Conservation (phyloP, 2,329 filamentous ascomycete species). For the Xylariaceae sp. region DNA sequence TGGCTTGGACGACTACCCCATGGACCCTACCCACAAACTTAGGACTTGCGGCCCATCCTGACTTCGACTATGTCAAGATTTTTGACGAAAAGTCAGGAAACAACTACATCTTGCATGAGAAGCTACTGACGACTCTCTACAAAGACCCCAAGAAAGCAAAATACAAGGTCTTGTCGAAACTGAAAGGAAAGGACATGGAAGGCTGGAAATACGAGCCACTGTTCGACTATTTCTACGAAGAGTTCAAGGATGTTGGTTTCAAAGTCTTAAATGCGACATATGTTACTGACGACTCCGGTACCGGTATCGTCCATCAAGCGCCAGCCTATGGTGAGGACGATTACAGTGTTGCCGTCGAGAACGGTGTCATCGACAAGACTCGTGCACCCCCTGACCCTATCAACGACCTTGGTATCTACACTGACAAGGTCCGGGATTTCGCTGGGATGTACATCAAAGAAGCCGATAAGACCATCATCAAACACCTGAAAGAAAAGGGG, state of each 20-base stretch:
- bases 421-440: slow-evolving; percentile 70
- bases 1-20: slow-evolving; percentile 88
- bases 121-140: slow-evolving; percentile 75
- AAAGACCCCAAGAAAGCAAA: slow-evolving; percentile 96
- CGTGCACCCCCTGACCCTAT: slow-evolving; percentile 84
- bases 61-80: slow-evolving; percentile 85
- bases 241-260: slow-evolving; percentile 82
- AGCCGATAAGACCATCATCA: slow-evolving; percentile 90
- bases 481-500: slow-evolving; percentile 71
- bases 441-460: slow-evolving; percentile 83
- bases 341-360: slow-evolving; percentile 74
- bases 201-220: slow-evolving; percentile 86
- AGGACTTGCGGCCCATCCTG: slow-evolving; percentile 70
- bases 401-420: slow-evolving; percentile 78
- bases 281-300: slow-evolving; percentile 84
- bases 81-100: slow-evolving; percentile 75
- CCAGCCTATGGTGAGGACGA: slow-evolving; percentile 95
- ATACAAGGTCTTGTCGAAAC: slow-evolving; percentile 72
- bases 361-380: slow-evolving; percentile 70
- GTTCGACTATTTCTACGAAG: slow-evolving; percentile 84
- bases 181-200: slow-evolving; percentile 78
- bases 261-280: slow-evolving; percentile 77
- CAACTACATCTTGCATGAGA: slow-evolving; percentile 79
- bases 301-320: slow-evolving; percentile 88
- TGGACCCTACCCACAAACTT: slow-evolving; percentile 79